Evolutionary conservation across 768 basidiomycete species (phyloP).

Genomic region (Lanmaoa rubissima): DNA sequence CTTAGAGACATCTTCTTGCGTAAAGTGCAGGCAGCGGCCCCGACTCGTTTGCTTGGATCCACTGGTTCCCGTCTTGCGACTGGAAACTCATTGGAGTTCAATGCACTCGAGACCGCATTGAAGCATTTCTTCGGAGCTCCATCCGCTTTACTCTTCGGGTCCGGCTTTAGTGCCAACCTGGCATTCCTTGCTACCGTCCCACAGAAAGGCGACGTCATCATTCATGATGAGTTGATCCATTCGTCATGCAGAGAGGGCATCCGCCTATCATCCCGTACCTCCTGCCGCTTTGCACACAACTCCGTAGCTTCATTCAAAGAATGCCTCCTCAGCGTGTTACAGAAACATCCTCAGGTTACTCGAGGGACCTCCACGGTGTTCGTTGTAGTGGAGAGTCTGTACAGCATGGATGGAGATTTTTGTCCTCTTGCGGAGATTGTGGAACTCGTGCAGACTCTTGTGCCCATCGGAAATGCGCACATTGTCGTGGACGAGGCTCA

Average conservation of each 20-base stretch:
- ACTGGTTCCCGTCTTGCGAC: slow-evolving; percentile 51
- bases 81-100: slow-evolving; percentile 30
- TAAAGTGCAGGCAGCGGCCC: slow-evolving; percentile 19
- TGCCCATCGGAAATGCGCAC: slow-evolving; percentile 39
- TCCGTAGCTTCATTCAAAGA: slow-evolving; percentile 34
- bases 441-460: slow-evolving; percentile 33
- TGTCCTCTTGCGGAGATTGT: slow-evolving; percentile 45
- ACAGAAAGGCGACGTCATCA: slow-evolving; percentile 43
- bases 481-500: slow-evolving; percentile 60
- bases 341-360: slow-evolving; percentile 21
- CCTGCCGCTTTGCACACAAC: slow-evolving; percentile 46
- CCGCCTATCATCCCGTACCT: slow-evolving; percentile 33
- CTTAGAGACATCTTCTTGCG: slow-evolving; percentile 36
- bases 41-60: slow-evolving; percentile 39
- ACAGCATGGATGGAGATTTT: slow-evolving; percentile 63
- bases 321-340: slow-evolving; percentile 27
- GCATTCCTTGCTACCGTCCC: slow-evolving; percentile 48
- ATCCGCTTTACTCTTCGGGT: slow-evolving; percentile 49
- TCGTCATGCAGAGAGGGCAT: slow-evolving; percentile 52
- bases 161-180: slow-evolving; percentile 54
- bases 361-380: slow-evolving; percentile 38
- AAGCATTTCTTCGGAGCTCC: slow-evolving; percentile 27
- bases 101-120: slow-evolving; percentile 11
- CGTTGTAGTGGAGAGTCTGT: slow-evolving; percentile 52
- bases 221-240: slow-evolving; percentile 55